Conservation (phyloP, 208 protist species). For the Crithidia brevicula region DNA sequence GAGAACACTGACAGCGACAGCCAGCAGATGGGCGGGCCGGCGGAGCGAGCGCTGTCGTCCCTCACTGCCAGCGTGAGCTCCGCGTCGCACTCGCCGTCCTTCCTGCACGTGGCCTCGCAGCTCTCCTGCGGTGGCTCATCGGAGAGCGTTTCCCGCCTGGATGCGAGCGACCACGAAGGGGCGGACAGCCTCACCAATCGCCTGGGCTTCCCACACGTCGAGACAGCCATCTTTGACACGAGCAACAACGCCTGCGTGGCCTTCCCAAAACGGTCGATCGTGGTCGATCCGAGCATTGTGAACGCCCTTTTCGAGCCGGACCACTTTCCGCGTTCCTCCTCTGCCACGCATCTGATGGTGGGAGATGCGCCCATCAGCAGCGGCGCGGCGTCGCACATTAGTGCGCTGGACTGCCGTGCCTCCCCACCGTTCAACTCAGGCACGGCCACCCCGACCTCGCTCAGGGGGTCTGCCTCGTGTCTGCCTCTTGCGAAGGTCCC, state of each 20-base stretch:
- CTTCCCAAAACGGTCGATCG: too few species aligned
- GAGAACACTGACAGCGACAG: conserved; percentile 9
- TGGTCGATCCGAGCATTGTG: not conserved
- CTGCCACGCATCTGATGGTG: not conserved
- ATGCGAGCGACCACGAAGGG: not conserved
- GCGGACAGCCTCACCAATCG: not conserved
- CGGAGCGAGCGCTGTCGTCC: not conserved
- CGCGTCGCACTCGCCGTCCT: conserved; percentile 4
- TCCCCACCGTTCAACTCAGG: not conserved
- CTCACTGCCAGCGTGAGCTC: conserved; percentile 5
- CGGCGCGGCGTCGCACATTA: conserved; percentile 3
- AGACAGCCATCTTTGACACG: conserved; percentile 26
- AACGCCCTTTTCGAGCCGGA: conserved; percentile 1
- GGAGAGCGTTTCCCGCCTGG: not conserved
- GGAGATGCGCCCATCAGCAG: conserved; percentile 13
- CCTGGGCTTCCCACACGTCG: conserved; percentile 6
- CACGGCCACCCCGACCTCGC: conserved; percentile 17
- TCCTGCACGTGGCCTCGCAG: not conserved
- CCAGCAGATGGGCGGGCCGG: not conserved
- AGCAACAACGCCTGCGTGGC: not conserved
- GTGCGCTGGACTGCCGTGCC: conserved; percentile 4
- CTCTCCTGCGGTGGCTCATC: too few species aligned
- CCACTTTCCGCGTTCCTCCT: not conserved
- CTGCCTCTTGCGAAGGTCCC: not conserved
- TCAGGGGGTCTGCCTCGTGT: not conserved